Conservation (phyloP, 805 yeast genomes). For the Saccharomycodes ludwigii region DNA sequence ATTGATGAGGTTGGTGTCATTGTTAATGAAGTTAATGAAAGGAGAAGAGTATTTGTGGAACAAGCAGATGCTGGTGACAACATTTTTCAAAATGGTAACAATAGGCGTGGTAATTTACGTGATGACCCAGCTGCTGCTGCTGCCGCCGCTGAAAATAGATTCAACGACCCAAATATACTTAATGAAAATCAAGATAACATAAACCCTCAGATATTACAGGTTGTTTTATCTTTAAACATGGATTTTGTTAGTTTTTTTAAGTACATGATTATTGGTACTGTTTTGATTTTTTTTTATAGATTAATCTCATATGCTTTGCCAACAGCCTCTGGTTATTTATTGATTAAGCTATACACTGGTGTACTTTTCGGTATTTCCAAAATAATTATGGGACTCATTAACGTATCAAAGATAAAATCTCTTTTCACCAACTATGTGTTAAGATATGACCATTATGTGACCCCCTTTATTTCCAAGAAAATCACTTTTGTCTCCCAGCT, state of each 20-base stretch:
- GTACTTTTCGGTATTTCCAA: no score
- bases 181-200: no score
- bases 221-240: no score
- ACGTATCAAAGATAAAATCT: not conserved
- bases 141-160: no score
- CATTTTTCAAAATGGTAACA: conserved; percentile 1
- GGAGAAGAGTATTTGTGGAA: not conserved
- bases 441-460: not conserved
- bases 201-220: no score
- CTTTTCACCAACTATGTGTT: not conserved
- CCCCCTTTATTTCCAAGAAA: no score
- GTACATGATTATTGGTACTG: conserved; percentile 19
- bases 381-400: no score
- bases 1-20: conserved; percentile 10
- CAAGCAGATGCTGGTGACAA: not conserved
- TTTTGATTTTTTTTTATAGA: conserved; percentile 24
- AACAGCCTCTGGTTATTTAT: conserved; percentile 29
- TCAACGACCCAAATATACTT: no score
- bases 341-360: conserved; percentile 12
- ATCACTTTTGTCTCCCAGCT: no score
- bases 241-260: conserved; percentile 13
- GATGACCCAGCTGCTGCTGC: conserved; percentile 1
- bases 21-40: not conserved
- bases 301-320: conserved; percentile 36
- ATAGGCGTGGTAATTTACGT: no score